A percentile compares a stretch with the other conserved stretches of the same genome.
phyloP scores from a whole-genome alignment of 495 filamentous ascomycete species.

The Penicillium bovifimosum region DNA sequence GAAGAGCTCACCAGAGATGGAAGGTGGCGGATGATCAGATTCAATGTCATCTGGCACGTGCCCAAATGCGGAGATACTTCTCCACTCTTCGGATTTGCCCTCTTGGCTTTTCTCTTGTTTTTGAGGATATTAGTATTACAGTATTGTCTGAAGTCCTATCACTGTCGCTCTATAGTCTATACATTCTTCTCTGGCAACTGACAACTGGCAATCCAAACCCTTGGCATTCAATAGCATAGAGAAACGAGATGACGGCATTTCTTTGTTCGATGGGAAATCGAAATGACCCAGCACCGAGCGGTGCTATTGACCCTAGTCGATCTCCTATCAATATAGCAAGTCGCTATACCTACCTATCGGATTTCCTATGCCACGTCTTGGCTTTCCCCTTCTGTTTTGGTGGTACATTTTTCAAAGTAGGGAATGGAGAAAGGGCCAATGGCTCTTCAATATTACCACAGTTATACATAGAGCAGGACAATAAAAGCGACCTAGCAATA shows the following conservation, averaged over 20 bases:
- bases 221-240: background rate
- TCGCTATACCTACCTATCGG: too few species aligned
- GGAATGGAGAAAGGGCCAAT: too few species aligned
- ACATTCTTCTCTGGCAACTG: background rate
- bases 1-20: background rate
- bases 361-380: too few species aligned
- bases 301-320: background rate
- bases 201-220: background rate
- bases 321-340: background rate
- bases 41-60: constrained; percentile 6
- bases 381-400: too few species aligned
- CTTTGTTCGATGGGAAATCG: background rate
- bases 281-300: background rate
- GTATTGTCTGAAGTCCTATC: background rate
- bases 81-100: background rate
- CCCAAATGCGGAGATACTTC: constrained; percentile 6
- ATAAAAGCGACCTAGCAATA: too few species aligned
- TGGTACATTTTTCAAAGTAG: too few species aligned
- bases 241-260: too few species aligned
- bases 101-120: background rate
- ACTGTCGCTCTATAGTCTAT: background rate
- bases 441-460: too few species aligned
- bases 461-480: too few species aligned
- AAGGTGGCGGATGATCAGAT: constrained; percentile 7
- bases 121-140: too few species aligned